phyloP scores from a whole-genome alignment of 106 monocot species.

The Vanilla planifolia region DNA sequence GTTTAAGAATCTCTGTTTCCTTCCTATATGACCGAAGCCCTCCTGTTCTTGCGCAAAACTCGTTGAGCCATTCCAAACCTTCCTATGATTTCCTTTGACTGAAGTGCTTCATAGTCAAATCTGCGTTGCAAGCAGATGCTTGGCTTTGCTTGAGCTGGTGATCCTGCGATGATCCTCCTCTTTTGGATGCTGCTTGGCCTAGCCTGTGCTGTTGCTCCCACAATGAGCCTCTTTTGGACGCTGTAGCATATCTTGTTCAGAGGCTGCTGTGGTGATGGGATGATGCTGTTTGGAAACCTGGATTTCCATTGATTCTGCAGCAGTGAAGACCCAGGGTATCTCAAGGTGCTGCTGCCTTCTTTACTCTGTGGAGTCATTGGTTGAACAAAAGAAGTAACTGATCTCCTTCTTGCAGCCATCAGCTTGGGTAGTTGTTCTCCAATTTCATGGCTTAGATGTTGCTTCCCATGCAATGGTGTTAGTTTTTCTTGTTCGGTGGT shows the following conservation, averaged over 20 bases:
- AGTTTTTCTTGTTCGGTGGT: constrained; percentile 25
- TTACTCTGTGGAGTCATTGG: constrained; percentile 28
- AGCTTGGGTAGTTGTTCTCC: constrained; percentile 14
- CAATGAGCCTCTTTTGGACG: constrained; percentile 64
- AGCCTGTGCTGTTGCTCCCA: constrained; percentile 44
- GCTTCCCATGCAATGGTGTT: constrained; percentile 12
- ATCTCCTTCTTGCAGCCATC: constrained; percentile 32
- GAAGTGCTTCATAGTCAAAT: constrained; percentile 5
- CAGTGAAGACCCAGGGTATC: constrained; percentile 40
- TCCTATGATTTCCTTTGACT: constrained; percentile 22
- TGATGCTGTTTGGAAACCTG: constrained; percentile 1
- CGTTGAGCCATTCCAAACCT: constrained; percentile 41
- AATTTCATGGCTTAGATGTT: constrained; percentile 4
- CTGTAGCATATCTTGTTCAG: constrained; percentile 55
- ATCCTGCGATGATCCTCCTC: constrained; percentile 41
- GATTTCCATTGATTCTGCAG: constrained; percentile 32
- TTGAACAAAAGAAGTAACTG: constrained; percentile 32
- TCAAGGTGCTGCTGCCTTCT: constrained; percentile 27
- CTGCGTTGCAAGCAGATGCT: constrained; percentile 6
- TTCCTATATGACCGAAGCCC: constrained; percentile 30
- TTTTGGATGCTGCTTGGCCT: constrained; percentile 85
- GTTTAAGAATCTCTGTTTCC: neutral
- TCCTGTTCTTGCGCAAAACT: constrained; percentile 42
- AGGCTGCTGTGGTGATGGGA: no score
- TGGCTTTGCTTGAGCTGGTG: constrained; percentile 17